Percentiles rank a stretch among this genome's conserved stretches.
These are phyloP conservation scores for Hyphopichia burtonii DNA, from an alignment of 1,139 yeast species.

Conservation along the genomic window DNA sequence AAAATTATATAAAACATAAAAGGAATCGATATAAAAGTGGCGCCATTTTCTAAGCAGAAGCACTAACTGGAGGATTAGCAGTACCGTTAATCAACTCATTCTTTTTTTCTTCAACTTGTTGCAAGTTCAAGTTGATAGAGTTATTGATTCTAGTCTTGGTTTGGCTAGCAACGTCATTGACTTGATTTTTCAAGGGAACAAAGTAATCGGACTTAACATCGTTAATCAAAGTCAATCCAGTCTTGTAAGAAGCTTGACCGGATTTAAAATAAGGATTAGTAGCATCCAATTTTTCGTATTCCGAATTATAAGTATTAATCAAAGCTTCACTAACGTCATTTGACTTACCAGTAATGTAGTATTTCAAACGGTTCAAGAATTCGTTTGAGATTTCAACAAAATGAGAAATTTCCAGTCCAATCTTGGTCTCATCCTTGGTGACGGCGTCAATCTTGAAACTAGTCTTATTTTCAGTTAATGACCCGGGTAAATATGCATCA, in stretches of 20 bases:
- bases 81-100: conserved; percentile 10
- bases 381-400: conserved; percentile 32
- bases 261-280: conserved; percentile 5
- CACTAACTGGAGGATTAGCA: conserved; percentile 11
- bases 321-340: conserved; percentile 32
- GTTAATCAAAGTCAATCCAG: conserved; percentile 33
- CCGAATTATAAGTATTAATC: conserved; percentile 35
- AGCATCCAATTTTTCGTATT: conserved; percentile 15
- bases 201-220: conserved; percentile 37
- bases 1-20: background rate
- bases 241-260: conserved; percentile 30
- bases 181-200: conserved; percentile 41
- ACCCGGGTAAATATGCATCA: conserved; percentile 33
- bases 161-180: conserved; percentile 32
- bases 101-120: conserved; percentile 9
- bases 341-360: conserved; percentile 26
- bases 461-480: conserved; percentile 18
- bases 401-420: conserved; percentile 22
- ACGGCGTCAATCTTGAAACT: conserved; percentile 21
- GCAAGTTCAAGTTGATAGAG: conserved; percentile 8
- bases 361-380: conserved; percentile 25
- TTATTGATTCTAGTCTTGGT: conserved; percentile 30
- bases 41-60: conserved; percentile 18
- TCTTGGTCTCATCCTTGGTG: conserved; percentile 10
- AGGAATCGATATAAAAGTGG: background rate